These are phyloP conservation scores for Paraphysoderma sedebokerense DNA, from an alignment of 371 early-diverging fungal species.

Conservation along the genomic window DNA sequence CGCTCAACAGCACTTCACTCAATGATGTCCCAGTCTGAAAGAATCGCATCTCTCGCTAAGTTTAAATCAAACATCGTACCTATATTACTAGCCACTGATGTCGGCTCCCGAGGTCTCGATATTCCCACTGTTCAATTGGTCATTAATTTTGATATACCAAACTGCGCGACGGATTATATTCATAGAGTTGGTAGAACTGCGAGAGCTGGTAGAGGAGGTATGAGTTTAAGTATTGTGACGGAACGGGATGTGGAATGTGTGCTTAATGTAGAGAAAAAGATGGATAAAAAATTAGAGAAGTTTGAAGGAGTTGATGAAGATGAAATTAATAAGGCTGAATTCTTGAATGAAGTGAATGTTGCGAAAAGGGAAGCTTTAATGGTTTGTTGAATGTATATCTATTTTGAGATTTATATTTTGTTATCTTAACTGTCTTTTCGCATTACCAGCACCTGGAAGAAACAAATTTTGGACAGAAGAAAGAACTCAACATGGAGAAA, in stretches of 20 bases:
- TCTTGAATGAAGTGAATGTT: constrained; percentile 59
- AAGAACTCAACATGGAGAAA: constrained; percentile 31
- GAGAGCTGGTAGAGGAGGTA: constrained; percentile 77
- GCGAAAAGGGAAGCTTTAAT: constrained; percentile 81
- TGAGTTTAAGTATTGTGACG: constrained; percentile 77
- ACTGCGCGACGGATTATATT: constrained; percentile 92
- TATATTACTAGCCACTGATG: constrained; percentile 92
- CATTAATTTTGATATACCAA: constrained; percentile 95
- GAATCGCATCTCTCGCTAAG: constrained; percentile 75
- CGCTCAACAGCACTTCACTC: constrained; percentile 81
- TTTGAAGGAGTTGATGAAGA: constrained; percentile 48
- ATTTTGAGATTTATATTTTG: not conserved
- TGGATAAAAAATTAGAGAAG: constrained; percentile 61
- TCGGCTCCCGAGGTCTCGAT: constrained; percentile 92
- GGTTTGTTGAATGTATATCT: constrained; percentile 21
- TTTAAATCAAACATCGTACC: constrained; percentile 75
- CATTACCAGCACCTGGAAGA: constrained; percentile 41
- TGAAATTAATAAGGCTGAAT: constrained; percentile 40
- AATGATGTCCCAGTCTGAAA: constrained; percentile 78
- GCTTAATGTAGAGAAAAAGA: constrained; percentile 70
- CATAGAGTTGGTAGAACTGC: constrained; percentile 99
- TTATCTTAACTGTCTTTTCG: not conserved
- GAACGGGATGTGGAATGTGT: constrained; percentile 82
- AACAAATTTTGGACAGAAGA: constrained; percentile 47
- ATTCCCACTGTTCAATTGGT: constrained; percentile 91